Conservation (phyloP, 495 filamentous ascomycete species). For the Neurospora cerealis region DNA sequence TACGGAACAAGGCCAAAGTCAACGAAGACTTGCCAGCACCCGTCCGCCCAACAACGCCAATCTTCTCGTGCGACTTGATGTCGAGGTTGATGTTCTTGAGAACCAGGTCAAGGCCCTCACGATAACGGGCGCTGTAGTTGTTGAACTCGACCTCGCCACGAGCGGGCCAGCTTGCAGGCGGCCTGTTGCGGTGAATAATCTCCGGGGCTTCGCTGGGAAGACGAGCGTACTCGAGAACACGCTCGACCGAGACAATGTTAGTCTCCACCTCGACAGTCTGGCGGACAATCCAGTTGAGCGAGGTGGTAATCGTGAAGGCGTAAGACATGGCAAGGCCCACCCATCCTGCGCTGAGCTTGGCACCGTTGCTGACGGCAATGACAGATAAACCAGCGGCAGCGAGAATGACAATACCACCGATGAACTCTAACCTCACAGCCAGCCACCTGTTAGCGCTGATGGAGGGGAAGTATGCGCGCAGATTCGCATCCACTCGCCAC, state of each 20-base stretch:
- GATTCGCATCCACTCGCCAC: constrained; percentile 94
- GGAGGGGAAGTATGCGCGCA: constrained; percentile 92
- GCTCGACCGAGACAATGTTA: constrained; percentile 97
- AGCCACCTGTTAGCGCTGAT: constrained; percentile 96
- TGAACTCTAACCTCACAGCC: constrained; percentile 89
- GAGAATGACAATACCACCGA: constrained; percentile 90
- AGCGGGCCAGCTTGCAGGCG: constrained; percentile 84
- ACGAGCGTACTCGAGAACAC: constrained; percentile 89
- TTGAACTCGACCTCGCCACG: constrained; percentile 84
- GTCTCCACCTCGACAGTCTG: constrained; percentile 99
- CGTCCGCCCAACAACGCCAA: constrained; percentile 93
- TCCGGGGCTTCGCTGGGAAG: constrained; percentile 94
- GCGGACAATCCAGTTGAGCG: constrained; percentile 99
- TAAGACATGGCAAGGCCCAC: constrained; percentile 97
- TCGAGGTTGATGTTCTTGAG: constrained; percentile 84
- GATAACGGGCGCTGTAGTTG: constrained; percentile 90
- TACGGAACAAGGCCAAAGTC: constrained; percentile 87
- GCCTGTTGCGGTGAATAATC: constrained; percentile 77
- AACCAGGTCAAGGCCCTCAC: constrained; percentile 78
- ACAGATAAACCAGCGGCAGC: constrained; percentile 75
- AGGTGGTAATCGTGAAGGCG: constrained; percentile 91
- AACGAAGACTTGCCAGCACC: constrained; percentile 95
- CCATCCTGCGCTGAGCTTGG: constrained; percentile 57
- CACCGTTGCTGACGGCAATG: constrained; percentile 65
- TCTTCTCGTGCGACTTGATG: constrained; percentile 94